These are phyloP conservation scores for Backusella sp. DNA, from an alignment of 192 early-diverging fungal genomes.

Conservation along the genomic window DNA sequence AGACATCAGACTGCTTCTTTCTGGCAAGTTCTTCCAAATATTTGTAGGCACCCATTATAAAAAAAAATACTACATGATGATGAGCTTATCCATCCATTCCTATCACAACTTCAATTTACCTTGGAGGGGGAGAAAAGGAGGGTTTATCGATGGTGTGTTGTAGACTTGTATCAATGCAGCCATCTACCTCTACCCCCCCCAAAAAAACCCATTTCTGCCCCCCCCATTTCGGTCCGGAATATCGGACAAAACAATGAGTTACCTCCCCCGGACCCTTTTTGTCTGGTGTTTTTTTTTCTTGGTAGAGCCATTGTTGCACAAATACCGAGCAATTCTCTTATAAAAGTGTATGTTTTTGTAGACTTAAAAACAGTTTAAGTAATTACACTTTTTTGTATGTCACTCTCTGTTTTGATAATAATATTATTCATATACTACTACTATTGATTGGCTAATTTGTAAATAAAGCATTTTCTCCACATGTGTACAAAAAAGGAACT, in stretches of 20 bases:
- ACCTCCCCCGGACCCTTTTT: background rate
- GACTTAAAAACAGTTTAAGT: no score
- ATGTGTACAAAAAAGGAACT: no score
- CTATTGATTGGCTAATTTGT: no score
- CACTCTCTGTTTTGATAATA: no score
- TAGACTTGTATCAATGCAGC: background rate
- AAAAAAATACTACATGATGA: background rate
- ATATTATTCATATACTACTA: no score
- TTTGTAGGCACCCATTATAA: conserved; percentile 66
- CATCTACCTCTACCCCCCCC: background rate
- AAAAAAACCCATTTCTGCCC: background rate
- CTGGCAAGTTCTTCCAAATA: conserved; percentile 94
- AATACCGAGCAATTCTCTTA: no score
- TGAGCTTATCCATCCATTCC: background rate
- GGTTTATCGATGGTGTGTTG: background rate
- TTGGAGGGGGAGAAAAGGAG: conserved; percentile 1
- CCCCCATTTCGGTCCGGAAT: background rate
- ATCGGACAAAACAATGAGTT: background rate
- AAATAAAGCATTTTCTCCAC: no score
- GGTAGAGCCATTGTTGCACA: no score
- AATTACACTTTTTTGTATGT: no score
- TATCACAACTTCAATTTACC: background rate
- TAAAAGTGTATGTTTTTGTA: no score
- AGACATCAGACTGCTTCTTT: conserved; percentile 99
- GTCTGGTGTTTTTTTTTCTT: background rate